Conservation (phyloP, 2,329 filamentous ascomycete species). For the Drechslerella coelobrocha region DNA sequence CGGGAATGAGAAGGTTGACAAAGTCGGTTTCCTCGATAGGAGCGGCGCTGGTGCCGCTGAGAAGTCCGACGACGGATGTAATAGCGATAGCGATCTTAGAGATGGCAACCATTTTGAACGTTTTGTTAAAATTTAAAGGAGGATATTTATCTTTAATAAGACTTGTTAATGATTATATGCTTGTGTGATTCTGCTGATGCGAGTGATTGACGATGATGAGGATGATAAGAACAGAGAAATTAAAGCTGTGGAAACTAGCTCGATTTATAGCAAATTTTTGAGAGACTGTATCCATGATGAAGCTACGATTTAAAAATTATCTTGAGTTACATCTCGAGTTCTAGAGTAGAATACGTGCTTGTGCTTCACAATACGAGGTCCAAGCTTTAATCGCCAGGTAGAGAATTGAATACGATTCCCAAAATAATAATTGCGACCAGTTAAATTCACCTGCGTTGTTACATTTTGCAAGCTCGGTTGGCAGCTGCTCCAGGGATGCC, state of each 20-base stretch:
- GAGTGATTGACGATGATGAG: not conserved
- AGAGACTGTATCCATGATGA: not conserved
- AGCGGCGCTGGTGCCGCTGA: not conserved
- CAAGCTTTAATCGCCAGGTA: not conserved
- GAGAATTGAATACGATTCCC: not conserved
- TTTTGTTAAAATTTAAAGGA: conserved; percentile 2
- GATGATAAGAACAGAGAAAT: too few species aligned
- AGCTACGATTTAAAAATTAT: not conserved
- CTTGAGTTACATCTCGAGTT: not conserved
- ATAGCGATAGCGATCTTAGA: conserved; percentile 3
- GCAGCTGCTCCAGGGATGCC: not conserved
- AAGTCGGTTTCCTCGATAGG: not conserved
- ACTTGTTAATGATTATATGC: not conserved
- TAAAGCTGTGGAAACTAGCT: not conserved
- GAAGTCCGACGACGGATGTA: conserved; percentile 2
- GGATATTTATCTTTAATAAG: not conserved
- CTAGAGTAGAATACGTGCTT: not conserved
- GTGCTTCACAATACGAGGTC: not conserved
- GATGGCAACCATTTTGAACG: conserved; percentile 5
- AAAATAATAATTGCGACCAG: not conserved
- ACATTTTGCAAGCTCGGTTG: not conserved
- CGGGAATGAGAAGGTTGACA: not conserved
- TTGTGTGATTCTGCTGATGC: not conserved
- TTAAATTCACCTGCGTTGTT: not conserved
- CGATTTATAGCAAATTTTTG: not conserved